phyloP scores from a whole-genome alignment of 2,329 filamentous ascomycete genomes.

The Colletotrichum sp. region DNA sequence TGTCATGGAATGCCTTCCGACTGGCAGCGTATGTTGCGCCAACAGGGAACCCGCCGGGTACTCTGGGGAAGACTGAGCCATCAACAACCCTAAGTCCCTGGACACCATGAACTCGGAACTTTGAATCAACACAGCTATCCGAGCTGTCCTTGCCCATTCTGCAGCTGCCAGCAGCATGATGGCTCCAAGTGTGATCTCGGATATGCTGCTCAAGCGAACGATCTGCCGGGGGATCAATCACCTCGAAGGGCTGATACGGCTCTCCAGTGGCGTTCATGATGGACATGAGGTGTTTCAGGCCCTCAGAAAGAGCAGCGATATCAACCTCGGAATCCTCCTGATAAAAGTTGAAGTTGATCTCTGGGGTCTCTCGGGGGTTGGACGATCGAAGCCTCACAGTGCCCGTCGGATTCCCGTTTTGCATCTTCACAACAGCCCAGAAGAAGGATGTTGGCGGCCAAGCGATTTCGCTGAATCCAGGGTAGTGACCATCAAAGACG shows the following conservation, averaged over 20 bases:
- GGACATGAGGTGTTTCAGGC: constrained; percentile 45
- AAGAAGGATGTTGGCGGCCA: constrained; percentile 3
- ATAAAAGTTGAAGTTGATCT: constrained; percentile 64
- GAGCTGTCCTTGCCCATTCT: constrained; percentile 57
- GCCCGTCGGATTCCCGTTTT: constrained; percentile 49
- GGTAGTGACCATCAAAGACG: neutral
- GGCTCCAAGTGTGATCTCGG: constrained; percentile 54
- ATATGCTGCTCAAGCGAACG: constrained; percentile 44
- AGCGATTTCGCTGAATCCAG: neutral
- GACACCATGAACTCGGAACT: constrained; percentile 61
- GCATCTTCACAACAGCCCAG: constrained; percentile 2
- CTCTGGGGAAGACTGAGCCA: constrained; percentile 55
- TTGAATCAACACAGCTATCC: constrained; percentile 56
- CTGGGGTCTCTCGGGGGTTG: constrained; percentile 64
- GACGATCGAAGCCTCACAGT: constrained; percentile 60
- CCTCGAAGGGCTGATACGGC: constrained; percentile 24
- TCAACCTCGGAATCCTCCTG: constrained; percentile 23
- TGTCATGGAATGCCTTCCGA: neutral
- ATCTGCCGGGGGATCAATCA: constrained; percentile 28
- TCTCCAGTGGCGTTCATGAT: constrained; percentile 32
- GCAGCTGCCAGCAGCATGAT: constrained; percentile 61
- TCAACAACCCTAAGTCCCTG: constrained; percentile 62
- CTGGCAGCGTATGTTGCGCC: neutral
- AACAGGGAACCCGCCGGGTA: neutral
- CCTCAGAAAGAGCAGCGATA: neutral